Conservation (phyloP, 2,329 filamentous ascomycete genomes). For the Sporothrix brasiliensis region DNA sequence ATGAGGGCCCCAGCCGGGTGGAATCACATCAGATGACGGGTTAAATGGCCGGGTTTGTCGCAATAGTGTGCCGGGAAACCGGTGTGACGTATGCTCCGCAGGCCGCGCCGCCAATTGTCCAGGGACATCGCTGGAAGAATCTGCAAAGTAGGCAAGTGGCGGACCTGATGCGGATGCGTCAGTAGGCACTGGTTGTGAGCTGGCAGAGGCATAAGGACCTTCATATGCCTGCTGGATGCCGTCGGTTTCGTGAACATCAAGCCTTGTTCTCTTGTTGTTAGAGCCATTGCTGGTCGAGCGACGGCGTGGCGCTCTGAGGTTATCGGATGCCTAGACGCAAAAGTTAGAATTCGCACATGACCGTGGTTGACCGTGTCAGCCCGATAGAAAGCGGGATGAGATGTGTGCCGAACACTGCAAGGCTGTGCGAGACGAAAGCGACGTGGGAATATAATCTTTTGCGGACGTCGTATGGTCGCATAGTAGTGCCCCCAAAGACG, state of each 20-base stretch:
- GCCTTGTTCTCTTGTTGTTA: slow-evolving; percentile 13
- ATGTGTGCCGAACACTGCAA: background rate
- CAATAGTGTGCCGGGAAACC: slow-evolving; percentile 6
- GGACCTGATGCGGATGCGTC: background rate
- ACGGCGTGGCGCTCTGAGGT: background rate
- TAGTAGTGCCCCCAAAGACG: background rate
- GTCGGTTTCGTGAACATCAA: background rate
- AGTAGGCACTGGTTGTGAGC: background rate
- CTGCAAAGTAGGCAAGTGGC: background rate
- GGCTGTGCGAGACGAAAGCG: background rate
- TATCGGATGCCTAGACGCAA: background rate
- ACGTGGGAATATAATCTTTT: background rate
- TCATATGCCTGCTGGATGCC: background rate
- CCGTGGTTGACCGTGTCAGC: background rate
- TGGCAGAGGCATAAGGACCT: background rate
- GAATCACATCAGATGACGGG: background rate
- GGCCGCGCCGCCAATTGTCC: background rate
- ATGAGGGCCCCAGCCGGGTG: slow-evolving; percentile 6
- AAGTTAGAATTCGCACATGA: background rate
- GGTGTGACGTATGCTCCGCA: background rate
- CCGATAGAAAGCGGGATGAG: background rate
- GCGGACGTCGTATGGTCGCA: background rate
- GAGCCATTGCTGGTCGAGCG: background rate
- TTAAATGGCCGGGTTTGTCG: background rate
- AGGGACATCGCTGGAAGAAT: background rate